phyloP scores from a whole-genome alignment of 2,329 filamentous ascomycete species.

The Aphanocladium album region DNA sequence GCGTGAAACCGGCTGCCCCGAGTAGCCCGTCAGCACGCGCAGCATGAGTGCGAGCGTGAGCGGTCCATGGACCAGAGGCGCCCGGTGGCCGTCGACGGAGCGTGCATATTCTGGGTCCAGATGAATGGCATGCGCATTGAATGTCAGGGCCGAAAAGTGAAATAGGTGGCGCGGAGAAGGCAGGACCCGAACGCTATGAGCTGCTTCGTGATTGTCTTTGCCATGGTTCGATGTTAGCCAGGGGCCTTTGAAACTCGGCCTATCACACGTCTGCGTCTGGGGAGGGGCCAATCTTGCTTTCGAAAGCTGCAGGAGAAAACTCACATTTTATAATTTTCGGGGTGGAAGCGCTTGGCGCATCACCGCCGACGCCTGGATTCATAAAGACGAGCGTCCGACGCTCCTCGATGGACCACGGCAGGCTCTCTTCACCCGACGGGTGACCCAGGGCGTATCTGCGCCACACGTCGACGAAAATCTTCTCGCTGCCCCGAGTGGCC shows the following conservation, averaged over 20 bases:
- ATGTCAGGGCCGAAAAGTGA: constrained; percentile 83
- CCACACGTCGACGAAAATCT: constrained; percentile 48
- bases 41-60: constrained; percentile 74
- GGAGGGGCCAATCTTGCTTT: background rate
- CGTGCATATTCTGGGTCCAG: constrained; percentile 68
- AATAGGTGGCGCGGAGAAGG: constrained; percentile 73
- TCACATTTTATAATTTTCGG: constrained; percentile 3
- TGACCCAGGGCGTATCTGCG: constrained; percentile 37
- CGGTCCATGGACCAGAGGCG: constrained; percentile 81
- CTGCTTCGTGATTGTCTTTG: constrained; percentile 32
- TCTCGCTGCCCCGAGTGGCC: constrained; percentile 29
- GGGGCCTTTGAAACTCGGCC: background rate
- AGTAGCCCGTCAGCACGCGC: constrained; percentile 45
- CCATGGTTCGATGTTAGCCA: background rate
- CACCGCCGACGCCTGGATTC: constrained; percentile 16
- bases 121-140: constrained; percentile 91
- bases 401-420: constrained; percentile 37
- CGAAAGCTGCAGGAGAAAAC: background rate
- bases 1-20: constrained; percentile 36
- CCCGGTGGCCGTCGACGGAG: constrained; percentile 66
- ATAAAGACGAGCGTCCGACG: constrained; percentile 49
- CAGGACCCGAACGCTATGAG: constrained; percentile 47
- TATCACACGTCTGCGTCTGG: too few relatives aligned
- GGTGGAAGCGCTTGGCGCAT: background rate
- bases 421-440: background rate